Base-by-base conservation (phyloP, 148 eudicot species). In the Nyssa sinensis region DNA sequence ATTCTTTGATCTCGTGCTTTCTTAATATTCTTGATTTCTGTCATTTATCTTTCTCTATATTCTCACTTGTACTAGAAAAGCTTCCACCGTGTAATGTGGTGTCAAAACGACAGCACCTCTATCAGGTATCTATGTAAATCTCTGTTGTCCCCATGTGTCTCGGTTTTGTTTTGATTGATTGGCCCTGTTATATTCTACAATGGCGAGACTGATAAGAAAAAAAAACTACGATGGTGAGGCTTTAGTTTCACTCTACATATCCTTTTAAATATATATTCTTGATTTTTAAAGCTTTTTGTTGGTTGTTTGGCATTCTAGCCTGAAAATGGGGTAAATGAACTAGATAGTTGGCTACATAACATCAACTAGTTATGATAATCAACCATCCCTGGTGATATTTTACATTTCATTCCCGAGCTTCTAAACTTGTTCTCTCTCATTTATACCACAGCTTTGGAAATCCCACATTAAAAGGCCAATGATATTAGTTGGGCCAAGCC, bases 401-500 rank as follows among this genome's bases (percentile, higher is more conserved):
- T 7, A 34, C 27, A 34, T 39, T 29, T 65, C 8, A 3, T 41
- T 12, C 9, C 17, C 11, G n/a, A n/a, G 4, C 19, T 30, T 37
- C 39, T n/a, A 21, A 71, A 28, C 55, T 53, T 32, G 3, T n/a
- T 58, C 16, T 78, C 57, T 75, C 35, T 57, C 31, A 23, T 70
- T 53, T 25, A 63, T 68, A 64, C 69, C 28, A 60, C 81, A 93
- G 98, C 83, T 93, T 33, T 93, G 96, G 98, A 86, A 79, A 78
- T 78, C 89, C 33, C 83, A 93, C 81, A 89, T 93, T 72, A 79
- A 81, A 79, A 88, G 90, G 79, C 94, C 98, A 9, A 88, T 93
- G 94, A 72, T 88, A 70, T 87, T 93, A 57, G 94, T 93, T 65
- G 98, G 98, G 76, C 96, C 98, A 34, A 93, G 98, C 82, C 88